A percentile compares a stretch with the other conserved stretches of the same genome.
Conservation (phyloP, 345 rosid genomes). For the Mercurialis annua region DNA sequence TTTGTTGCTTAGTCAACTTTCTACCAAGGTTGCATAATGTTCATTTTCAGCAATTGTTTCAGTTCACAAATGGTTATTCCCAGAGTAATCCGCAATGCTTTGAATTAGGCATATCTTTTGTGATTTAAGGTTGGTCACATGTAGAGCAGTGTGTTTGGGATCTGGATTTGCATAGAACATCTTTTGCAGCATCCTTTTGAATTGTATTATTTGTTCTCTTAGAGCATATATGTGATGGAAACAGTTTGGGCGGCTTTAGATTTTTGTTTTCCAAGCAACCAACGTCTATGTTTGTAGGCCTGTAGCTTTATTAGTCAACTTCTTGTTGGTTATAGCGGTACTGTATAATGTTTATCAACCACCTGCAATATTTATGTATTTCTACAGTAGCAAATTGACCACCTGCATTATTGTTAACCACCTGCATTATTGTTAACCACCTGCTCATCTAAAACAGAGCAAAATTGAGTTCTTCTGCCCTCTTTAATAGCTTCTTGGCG, state of each 20-base stretch:
- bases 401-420: too few species aligned
- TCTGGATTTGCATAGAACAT: background rate
- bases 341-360: too few species aligned
- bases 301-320: background rate
- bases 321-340: too few species aligned
- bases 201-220: background rate
- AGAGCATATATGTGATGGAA: background rate
- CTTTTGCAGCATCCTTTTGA: too few species aligned
- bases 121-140: background rate
- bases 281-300: too few species aligned
- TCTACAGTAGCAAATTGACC: too few species aligned
- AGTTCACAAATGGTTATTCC: background rate
- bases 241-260: background rate
- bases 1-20: conserved; percentile 1
- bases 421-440: too few species aligned
- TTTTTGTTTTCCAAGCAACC: background rate
- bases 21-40: background rate
- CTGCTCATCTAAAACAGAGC: too few species aligned
- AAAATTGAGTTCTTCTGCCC: too few species aligned
- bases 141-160: background rate
- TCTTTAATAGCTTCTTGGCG: too few species aligned
- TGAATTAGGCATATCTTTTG: background rate
- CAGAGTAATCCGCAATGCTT: background rate
- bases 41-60: background rate
- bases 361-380: too few species aligned